phyloP scores from a whole-genome alignment of 2,329 filamentous ascomycete genomes.

The Hansfordia pulvinata region DNA sequence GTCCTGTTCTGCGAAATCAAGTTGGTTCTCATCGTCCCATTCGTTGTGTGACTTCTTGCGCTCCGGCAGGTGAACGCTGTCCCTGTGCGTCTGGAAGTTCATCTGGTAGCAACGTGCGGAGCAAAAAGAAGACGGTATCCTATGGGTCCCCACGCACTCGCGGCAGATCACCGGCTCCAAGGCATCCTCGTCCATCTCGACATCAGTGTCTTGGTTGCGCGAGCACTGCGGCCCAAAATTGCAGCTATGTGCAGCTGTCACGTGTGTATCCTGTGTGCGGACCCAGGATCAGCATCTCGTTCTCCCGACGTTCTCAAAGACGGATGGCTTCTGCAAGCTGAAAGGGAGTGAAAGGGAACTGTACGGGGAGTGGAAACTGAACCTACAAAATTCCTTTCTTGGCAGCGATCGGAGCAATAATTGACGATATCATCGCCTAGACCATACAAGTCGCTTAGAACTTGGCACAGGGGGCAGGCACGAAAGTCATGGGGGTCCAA shows the following conservation, averaged over 20 bases:
- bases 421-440: slow-evolving; percentile 21
- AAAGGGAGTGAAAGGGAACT: slow-evolving; percentile 10
- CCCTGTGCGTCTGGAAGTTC: slow-evolving; percentile 26
- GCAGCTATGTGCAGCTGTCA: slow-evolving; percentile 24
- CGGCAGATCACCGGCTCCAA: slow-evolving; percentile 22
- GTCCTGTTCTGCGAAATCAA: slow-evolving; percentile 11
- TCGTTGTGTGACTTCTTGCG: slow-evolving; percentile 12
- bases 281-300: no score
- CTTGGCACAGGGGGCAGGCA: slow-evolving; percentile 30
- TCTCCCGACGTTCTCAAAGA: no score
- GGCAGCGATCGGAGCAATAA: slow-evolving; percentile 31
- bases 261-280: slow-evolving; percentile 25
- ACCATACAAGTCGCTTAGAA: slow-evolving; percentile 22
- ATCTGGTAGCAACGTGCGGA: slow-evolving; percentile 24
- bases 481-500: slow-evolving; percentile 22
- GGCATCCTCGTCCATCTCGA: slow-evolving; percentile 21
- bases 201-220: slow-evolving; percentile 23
- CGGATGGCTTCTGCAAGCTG: no score
- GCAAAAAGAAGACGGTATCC: slow-evolving; percentile 25
- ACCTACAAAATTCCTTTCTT: slow-evolving; percentile 26
- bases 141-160: slow-evolving; percentile 23
- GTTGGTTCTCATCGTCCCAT: slow-evolving; percentile 11
- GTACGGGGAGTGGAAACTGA: neutral
- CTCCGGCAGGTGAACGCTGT: slow-evolving; percentile 17
- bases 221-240: slow-evolving; percentile 24